phyloP scores from a whole-genome alignment of 768 basidiomycete genomes.

The Pholiota molesta region DNA sequence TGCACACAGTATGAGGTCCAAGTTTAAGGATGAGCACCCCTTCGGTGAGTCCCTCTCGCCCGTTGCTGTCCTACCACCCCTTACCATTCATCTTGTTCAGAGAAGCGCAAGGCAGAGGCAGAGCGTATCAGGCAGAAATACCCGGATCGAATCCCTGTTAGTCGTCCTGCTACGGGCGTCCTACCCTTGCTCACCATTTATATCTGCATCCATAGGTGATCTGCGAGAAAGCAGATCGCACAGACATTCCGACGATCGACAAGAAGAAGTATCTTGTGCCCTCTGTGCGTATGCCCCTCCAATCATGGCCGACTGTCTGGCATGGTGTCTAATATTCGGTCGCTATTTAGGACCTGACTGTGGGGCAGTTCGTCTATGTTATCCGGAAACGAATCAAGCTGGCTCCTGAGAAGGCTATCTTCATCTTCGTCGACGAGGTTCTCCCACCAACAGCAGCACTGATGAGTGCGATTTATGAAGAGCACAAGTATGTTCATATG shows the following conservation, averaged over 20 bases:
- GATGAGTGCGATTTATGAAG: slow-evolving; percentile 99
- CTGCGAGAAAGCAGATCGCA: slow-evolving; percentile 98
- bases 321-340: background rate
- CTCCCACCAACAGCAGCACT: slow-evolving; percentile 96
- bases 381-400: slow-evolving; percentile 99
- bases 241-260: slow-evolving; percentile 98
- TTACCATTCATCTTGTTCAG: slow-evolving; percentile 45
- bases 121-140: slow-evolving; percentile 99
- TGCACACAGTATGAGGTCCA: slow-evolving; percentile 72
- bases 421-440: slow-evolving; percentile 99
- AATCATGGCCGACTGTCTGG: background rate
- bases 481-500: slow-evolving; percentile 84
- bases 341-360: slow-evolving; percentile 79
- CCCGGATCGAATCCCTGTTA: slow-evolving; percentile 94
- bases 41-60: slow-evolving; percentile 69
- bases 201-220: slow-evolving; percentile 70
- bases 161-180: slow-evolving; percentile 33
- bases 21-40: slow-evolving; percentile 99
- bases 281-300: slow-evolving; percentile 61
- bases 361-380: slow-evolving; percentile 99
- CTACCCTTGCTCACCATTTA: background rate
- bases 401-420: slow-evolving; percentile 99
- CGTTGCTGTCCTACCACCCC: slow-evolving; percentile 25
- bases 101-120: slow-evolving; percentile 99
- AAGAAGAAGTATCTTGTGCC: slow-evolving; percentile 99